phyloP scores from a whole-genome alignment of 306 rosid species.

The Bauhinia variegata region DNA sequence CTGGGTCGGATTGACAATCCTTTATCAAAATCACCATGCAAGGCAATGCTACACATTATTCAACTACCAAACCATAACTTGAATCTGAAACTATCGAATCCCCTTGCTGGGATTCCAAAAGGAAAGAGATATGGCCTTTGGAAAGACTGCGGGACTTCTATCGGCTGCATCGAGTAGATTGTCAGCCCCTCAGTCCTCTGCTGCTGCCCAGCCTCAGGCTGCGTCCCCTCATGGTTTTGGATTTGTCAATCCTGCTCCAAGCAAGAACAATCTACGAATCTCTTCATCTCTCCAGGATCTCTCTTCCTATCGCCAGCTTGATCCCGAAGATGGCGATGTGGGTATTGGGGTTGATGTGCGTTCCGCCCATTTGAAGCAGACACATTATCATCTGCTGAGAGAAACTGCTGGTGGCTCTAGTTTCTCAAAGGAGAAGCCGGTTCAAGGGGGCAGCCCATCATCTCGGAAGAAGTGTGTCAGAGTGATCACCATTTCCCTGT shows the following conservation, averaged over 20 bases:
- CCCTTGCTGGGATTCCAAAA: neutral
- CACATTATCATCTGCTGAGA: conserved; percentile 43
- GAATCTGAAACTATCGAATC: too few species aligned
- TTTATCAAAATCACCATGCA: too few species aligned
- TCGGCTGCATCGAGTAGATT: conserved; percentile 42
- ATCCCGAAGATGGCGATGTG: conserved; percentile 35
- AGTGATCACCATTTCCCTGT: conserved; percentile 44
- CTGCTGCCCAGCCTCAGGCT: conserved; percentile 20
- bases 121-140: conserved; percentile 55
- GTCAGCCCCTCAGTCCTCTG: conserved; percentile 40
- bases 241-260: conserved; percentile 13
- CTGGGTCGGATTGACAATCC: too few species aligned
- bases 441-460: conserved; percentile 45
- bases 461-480: conserved; percentile 56
- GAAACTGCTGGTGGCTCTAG: conserved; percentile 48
- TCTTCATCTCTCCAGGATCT: conserved; percentile 90
- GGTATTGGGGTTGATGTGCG: neutral
- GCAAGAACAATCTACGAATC: conserved; percentile 55
- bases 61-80: too few species aligned
- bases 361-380: conserved; percentile 39
- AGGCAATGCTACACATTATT: too few species aligned
- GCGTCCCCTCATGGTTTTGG: conserved; percentile 34
- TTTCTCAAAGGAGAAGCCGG: conserved; percentile 67
- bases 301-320: conserved; percentile 53
- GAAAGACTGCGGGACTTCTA: conserved; percentile 52